Evolutionary conservation across 169 alveolate species (phyloP), one percentile per base, ranked within the genome.

Genomic region (Eimeria mitis): DNA sequence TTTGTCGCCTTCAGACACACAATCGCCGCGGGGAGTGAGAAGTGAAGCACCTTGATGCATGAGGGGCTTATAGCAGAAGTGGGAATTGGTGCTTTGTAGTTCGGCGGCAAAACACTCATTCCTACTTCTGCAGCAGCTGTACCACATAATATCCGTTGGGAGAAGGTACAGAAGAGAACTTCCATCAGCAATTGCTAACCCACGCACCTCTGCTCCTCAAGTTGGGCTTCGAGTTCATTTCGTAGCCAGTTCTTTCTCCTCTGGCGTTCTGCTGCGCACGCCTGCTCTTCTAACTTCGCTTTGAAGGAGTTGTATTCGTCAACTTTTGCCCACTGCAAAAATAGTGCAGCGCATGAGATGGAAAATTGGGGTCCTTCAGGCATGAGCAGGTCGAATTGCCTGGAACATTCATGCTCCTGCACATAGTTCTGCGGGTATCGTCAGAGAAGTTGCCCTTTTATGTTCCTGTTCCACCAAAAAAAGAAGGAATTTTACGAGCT

Each of bases 291-390:
- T 25, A 87, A 21, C 81, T 63, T 87, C 40, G 81, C 92, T 31
- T 87, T 87, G 25, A 40, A 87, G 9, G 92, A 87, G 54, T 87
- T 87, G 28, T 49, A 87, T 71, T 87, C 92, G 44, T 87, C 92
- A 21, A 87, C 92, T 47, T 87, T 63, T 28, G 92, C 92, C 92
- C 92, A 87, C 92, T 87, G 79, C 54, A 40, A 16, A 63, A 19
- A 40, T 13, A 19, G 34, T 73, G n/a, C 34, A 21, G 83, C 42
- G 78, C 78, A 6, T 68, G 49, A 23, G 25, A 13, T 37, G 56
- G 56, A 7, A 37, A 37, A 34, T 11, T 73, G 54, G 16, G 56
- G 14, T 1, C 56, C 54, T 16, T 23, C 21, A 23, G 34, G 19
- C 83, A 23, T 6, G 37, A 19, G n/a, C 31, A 21, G 54, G 34